These are phyloP conservation scores for Aspergillus kassunensis DNA, from an alignment of 495 filamentous ascomycete species.

Conservation along the genomic window DNA sequence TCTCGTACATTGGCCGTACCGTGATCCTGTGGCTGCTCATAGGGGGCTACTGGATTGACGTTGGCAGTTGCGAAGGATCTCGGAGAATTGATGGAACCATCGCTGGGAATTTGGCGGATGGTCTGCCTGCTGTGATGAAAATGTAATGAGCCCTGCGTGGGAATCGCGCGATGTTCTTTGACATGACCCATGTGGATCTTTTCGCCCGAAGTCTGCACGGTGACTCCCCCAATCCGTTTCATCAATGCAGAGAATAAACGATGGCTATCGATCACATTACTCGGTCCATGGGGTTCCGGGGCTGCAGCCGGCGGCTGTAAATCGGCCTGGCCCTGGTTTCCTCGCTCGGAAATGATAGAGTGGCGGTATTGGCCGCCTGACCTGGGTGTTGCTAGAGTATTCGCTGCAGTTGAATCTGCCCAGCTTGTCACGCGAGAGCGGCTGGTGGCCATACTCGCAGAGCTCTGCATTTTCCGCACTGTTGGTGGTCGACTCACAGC, in stretches of 20 bases:
- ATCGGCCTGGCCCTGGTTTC: conserved; percentile 37
- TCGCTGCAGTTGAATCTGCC: conserved; percentile 59
- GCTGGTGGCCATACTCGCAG: conserved; percentile 46
- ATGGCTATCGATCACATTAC: conserved; percentile 52
- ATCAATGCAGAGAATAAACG: conserved; percentile 72
- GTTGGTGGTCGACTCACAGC: conserved; percentile 29
- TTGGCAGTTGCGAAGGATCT: conserved; percentile 30
- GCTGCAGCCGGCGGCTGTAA: not conserved
- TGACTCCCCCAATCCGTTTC: conserved; percentile 51
- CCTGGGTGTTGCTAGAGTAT: conserved; percentile 39
- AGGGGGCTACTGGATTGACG: conserved; percentile 22
- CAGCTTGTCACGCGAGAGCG: conserved; percentile 73
- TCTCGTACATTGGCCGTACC: not conserved
- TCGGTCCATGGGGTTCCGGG: conserved; percentile 15
- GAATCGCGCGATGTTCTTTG: conserved; percentile 29
- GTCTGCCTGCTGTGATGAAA: conserved; percentile 28
- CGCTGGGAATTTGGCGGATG: conserved; percentile 31
- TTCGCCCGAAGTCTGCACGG: conserved; percentile 25
- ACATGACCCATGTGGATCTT: conserved; percentile 31
- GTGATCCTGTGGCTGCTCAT: not conserved
- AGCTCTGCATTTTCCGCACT: conserved; percentile 35
- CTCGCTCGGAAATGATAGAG: conserved; percentile 64
- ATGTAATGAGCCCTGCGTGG: conserved; percentile 28
- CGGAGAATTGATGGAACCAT: conserved; percentile 29
- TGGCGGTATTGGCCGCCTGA: conserved; percentile 51